These are phyloP conservation scores for Penicillium sp. DNA, from an alignment of 2,329 filamentous ascomycete species.

Conservation along the genomic window DNA sequence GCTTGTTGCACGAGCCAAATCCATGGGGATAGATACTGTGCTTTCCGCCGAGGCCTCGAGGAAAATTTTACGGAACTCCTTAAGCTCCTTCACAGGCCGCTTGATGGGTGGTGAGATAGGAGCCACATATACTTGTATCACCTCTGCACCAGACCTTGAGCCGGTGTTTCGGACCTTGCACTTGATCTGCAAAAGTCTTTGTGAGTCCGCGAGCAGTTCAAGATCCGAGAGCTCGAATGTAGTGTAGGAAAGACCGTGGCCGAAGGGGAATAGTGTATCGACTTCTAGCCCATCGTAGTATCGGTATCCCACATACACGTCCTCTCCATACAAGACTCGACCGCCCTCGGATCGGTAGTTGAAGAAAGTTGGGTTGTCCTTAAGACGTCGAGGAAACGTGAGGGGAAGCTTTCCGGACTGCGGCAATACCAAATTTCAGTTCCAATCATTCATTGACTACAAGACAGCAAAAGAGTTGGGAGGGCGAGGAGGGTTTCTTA, in stretches of 20 bases:
- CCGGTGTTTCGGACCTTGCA: slow-evolving; percentile 48
- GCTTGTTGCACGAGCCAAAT: slow-evolving; percentile 65
- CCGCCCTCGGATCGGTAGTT: slow-evolving; percentile 73
- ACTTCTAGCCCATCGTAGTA: slow-evolving; percentile 68
- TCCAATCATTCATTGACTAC: not conserved
- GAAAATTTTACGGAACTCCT: slow-evolving; percentile 66
- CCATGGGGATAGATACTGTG: slow-evolving; percentile 54
- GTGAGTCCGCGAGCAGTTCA: slow-evolving; percentile 50
- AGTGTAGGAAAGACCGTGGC: slow-evolving; percentile 77
- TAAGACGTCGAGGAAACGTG: slow-evolving; percentile 66
- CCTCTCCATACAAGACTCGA: slow-evolving; percentile 74
- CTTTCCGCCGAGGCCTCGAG: slow-evolving; percentile 62
- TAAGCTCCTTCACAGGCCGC: slow-evolving; percentile 62
- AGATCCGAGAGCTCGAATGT: slow-evolving; percentile 62
- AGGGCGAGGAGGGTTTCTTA: not conserved
- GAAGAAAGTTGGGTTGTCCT: slow-evolving; percentile 74
- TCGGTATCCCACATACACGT: slow-evolving; percentile 77
- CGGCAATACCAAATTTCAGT: not conserved
- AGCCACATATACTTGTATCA: slow-evolving; percentile 58
- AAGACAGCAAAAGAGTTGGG: no score
- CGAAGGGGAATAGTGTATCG: slow-evolving; percentile 64
- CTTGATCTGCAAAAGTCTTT: slow-evolving; percentile 38
- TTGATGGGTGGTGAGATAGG: slow-evolving; percentile 53
- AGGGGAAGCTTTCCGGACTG: slow-evolving; percentile 70
- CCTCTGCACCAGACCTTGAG: slow-evolving; percentile 53